Conservation (phyloP, 2,329 filamentous ascomycete genomes). For the Fusarium sp. region DNA sequence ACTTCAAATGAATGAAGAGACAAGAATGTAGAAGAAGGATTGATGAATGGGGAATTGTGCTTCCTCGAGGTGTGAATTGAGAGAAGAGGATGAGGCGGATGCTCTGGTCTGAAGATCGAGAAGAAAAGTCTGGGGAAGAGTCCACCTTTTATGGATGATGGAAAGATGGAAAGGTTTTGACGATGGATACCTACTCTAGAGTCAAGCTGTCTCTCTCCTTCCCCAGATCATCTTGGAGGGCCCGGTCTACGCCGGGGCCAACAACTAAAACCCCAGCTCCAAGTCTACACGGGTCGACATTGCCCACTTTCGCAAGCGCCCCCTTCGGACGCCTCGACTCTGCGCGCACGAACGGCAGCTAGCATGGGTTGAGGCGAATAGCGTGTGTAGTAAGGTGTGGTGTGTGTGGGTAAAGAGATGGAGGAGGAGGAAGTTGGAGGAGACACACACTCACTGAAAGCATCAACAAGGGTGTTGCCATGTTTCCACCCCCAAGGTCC, state of each 20-base stretch:
- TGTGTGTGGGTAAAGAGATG: slow-evolving; percentile 6
- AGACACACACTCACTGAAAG: background rate
- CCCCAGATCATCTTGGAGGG: slow-evolving; percentile 24
- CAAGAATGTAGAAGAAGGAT: background rate
- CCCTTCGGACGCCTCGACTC: slow-evolving; percentile 27
- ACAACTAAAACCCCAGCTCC: slow-evolving; percentile 18
- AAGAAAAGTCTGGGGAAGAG: slow-evolving; percentile 40
- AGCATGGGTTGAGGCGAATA: slow-evolving; percentile 31
- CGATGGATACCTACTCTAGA: background rate
- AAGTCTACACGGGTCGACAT: background rate
- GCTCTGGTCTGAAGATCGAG: slow-evolving; percentile 39
- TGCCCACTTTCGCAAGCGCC: background rate
- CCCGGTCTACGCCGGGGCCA: slow-evolving; percentile 11
- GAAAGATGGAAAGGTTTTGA: slow-evolving; percentile 1
- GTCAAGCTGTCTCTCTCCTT: background rate
- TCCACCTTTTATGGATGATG: slow-evolving; percentile 35
- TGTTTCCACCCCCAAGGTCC: slow-evolving; percentile 20
- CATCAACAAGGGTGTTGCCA: slow-evolving; percentile 5
- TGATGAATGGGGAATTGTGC: slow-evolving; percentile 17
- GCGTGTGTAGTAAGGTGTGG: background rate
- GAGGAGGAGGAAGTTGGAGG: slow-evolving; percentile 13
- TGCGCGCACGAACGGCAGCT: slow-evolving; percentile 40
- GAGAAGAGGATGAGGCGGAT: slow-evolving; percentile 25
- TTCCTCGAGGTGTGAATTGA: slow-evolving; percentile 25
- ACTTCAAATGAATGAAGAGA: background rate